Evolutionary conservation across 768 basidiomycete genomes (phyloP), one percentile per base, ranked within the genome.

Genomic region (Thelephora ganbajun): DNA sequence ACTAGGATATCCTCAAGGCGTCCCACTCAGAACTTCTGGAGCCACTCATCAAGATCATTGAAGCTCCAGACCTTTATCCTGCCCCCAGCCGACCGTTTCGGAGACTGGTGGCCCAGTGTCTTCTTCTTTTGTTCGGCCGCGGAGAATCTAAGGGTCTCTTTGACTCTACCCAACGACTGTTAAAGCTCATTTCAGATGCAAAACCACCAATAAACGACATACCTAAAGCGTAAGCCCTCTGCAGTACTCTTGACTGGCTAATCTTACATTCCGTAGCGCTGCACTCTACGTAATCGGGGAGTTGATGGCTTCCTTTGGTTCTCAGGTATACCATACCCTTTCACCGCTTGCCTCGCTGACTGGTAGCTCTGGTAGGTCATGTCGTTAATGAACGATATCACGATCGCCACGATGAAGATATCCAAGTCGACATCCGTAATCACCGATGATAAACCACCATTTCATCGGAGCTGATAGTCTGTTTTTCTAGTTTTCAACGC

Each of bases 351-450:
- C 5, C 23, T 35, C 42, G 14, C 23, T 11, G n/a, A 13, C 9
- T 35, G 34, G 44, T 43, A 14, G 33, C 34, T 14, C 23, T 30
- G 44, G 1, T 52, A 98, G 89, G 80, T 92, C 60, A 94, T 97
- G 92, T 96, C 92, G 0, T 84, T 92, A 55, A 83, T 93, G 79
- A 74, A 81, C 23, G 94, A 98, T 59, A 84, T 93, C 33, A 66
- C 77, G 16, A 66, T 70, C 1, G 68, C 78, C 0, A 69, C 80
- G 0, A 61, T 87, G 37, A 89, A 80, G 60, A 75, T 81, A 0
- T 72, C 75, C 54, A 83, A 76, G 51, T 77, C 81, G 7, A 90
- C 87, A 30, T 73, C 66, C 55, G 91, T 87, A 51, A 66, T 26
- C 11, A 14, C 30, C 47, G 6, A 12, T 39, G 11, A 39, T 18